phyloP scores from a whole-genome alignment of 2,329 filamentous ascomycete species.

The Ceratocystis diversiconidia region DNA sequence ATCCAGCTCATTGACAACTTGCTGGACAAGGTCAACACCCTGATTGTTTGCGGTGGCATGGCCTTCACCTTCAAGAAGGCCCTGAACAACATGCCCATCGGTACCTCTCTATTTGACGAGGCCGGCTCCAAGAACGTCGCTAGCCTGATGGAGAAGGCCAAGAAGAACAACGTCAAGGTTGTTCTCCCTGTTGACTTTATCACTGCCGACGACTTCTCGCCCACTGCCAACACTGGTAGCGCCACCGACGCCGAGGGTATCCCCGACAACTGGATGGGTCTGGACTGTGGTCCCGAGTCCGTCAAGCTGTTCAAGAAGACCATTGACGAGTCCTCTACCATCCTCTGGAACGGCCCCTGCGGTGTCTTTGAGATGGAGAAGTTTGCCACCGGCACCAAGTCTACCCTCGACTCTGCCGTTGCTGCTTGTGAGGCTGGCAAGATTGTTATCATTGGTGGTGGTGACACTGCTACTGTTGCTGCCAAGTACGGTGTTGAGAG shows the following conservation, averaged over 20 bases:
- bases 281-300: slow-evolving; percentile 84
- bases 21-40: slow-evolving; percentile 90
- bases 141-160: slow-evolving; percentile 82
- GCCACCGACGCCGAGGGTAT: slow-evolving; percentile 77
- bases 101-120: slow-evolving; percentile 85
- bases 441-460: slow-evolving; percentile 97
- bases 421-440: slow-evolving; percentile 66
- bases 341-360: slow-evolving; percentile 96
- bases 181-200: slow-evolving; percentile 91
- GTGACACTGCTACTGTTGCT: slow-evolving; percentile 93
- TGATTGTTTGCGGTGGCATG: slow-evolving; percentile 96
- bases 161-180: slow-evolving; percentile 90
- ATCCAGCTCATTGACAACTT: slow-evolving; percentile 99
- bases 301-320: slow-evolving; percentile 77
- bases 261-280: slow-evolving; percentile 93
- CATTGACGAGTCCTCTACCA: slow-evolving; percentile 81
- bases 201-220: slow-evolving; percentile 87
- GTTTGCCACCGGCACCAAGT: slow-evolving; percentile 86
- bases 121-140: slow-evolving; percentile 82
- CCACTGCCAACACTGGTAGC: slow-evolving; percentile 64
- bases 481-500: slow-evolving; percentile 94
- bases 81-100: slow-evolving; percentile 79
- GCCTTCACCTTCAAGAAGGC: slow-evolving; percentile 99
- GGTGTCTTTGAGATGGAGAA: slow-evolving; percentile 96
- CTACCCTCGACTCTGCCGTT: slow-evolving; percentile 78